Base-by-base conservation (phyloP, 345 rosid genomes). In the Hypericum perforatum region DNA sequence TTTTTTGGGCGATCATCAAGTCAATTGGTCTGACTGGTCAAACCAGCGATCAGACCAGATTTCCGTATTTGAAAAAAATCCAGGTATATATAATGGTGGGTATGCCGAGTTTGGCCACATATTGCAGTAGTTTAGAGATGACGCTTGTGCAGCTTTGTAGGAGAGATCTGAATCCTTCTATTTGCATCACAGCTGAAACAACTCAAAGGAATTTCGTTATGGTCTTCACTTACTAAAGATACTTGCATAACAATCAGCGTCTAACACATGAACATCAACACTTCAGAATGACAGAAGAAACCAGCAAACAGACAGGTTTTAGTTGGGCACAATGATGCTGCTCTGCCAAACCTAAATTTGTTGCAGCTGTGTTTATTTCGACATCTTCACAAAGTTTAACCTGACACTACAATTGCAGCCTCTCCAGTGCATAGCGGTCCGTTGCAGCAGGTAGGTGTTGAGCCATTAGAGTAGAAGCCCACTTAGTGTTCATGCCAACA, bases 81-180 rank as follows among this genome's bases (percentile, higher is more conserved):
- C n/a, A n/a, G n/a, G n/a, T n/a, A n/a, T n/a, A n/a, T n/a, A n/a
- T n/a, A n/a, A 62, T 68, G 54, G 80, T 73, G 53, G 70, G 84
- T 69, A 82, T 89, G 49, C 85, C 73, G 8, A 68, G 60, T 69
- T 61, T 73, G 10, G 90, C 90, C 32, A 67, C 72, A 12, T 67
- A 57, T 48, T 62, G 67, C 59, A 67, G 59, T 11, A 67, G 59
- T 37, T 67, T 67, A 5, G 66, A 57, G 36, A 67, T 62, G 14
- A 67, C 72, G 29, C 41, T 40, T 8, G 72, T 66, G 45, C 72
- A 67, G 16, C 72, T 67, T 53, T 67, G 62, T 45, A 62, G 57
- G 51, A 67, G 56, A 55, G 58, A 63, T 41, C 56, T 60, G 38
- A 53, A 59, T 29, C 63, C 68, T 10, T 65, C 62, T 3, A 57